phyloP scores from a whole-genome alignment of 2,329 filamentous ascomycete species.

The Xylaria sp. region DNA sequence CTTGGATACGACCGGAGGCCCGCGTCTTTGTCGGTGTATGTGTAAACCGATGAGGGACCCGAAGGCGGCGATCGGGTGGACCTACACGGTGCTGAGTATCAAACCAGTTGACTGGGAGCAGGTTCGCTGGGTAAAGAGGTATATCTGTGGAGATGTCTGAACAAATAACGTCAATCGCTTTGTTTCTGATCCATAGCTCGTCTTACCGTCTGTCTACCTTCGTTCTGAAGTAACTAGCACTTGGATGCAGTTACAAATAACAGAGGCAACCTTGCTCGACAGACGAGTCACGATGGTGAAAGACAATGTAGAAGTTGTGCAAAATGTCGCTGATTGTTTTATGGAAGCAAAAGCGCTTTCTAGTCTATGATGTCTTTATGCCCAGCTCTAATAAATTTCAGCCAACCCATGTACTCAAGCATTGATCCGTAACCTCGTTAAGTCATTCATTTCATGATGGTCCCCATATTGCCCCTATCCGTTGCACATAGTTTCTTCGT shows the following conservation, averaged over 20 bases:
- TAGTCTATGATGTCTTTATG: too few species aligned
- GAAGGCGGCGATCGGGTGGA: constrained; percentile 25
- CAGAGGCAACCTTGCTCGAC: too few species aligned
- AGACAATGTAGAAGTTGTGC: neutral
- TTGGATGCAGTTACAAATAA: too few species aligned
- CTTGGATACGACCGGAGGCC: constrained; percentile 16
- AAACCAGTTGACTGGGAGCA: constrained; percentile 25
- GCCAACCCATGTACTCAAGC: neutral
- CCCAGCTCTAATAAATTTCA: too few species aligned
- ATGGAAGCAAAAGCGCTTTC: neutral
- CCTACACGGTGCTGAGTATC: constrained; percentile 26
- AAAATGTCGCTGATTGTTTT: neutral
- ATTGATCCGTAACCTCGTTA: neutral
- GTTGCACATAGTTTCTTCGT: too few species aligned
- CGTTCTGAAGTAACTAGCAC: too few species aligned
- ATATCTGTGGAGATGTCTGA: constrained; percentile 9
- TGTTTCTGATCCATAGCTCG: too few species aligned
- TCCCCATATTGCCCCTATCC: too few species aligned
- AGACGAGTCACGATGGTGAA: too few species aligned
- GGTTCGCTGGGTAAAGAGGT: constrained; percentile 23
- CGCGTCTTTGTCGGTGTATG: constrained; percentile 28
- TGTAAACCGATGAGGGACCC: constrained; percentile 26
- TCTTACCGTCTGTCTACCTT: too few species aligned
- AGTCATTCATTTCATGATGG: too few species aligned
- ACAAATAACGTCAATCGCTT: neutral